Evolutionary conservation across 2,329 filamentous ascomycete species (phyloP).

Genomic region (Colletotrichum destructivum): DNA sequence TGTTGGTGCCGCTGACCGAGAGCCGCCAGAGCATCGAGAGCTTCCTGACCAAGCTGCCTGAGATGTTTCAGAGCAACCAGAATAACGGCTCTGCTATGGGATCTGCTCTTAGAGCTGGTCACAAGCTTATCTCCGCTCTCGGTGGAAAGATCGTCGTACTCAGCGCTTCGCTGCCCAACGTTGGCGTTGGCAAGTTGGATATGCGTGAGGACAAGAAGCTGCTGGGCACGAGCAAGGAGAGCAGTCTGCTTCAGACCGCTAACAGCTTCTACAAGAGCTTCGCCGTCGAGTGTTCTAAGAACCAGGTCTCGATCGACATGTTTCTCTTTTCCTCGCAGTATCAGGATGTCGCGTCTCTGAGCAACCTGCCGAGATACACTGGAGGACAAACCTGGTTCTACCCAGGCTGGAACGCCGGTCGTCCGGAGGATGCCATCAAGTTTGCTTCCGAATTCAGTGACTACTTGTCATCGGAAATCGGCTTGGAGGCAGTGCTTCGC

Average conservation of each 20-base stretch:
- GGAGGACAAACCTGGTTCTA: conserved; percentile 99
- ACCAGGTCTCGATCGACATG: conserved; percentile 98
- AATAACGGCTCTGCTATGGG: conserved; percentile 95
- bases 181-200: conserved; percentile 90
- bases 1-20: conserved; percentile 90
- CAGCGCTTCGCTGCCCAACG: conserved; percentile 89
- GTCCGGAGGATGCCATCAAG: conserved; percentile 96
- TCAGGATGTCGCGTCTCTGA: conserved; percentile 96
- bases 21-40: conserved; percentile 91
- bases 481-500: conserved; percentile 93
- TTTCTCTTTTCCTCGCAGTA: conserved; percentile 97
- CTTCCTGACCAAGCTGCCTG: conserved; percentile 90
- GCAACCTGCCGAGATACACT: conserved; percentile 95
- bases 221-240: conserved; percentile 94
- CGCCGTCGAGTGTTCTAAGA: conserved; percentile 98
- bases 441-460: conserved; percentile 98
- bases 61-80: conserved; percentile 97
- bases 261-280: conserved; percentile 99
- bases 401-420: conserved; percentile 95
- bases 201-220: conserved; percentile 98
- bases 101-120: conserved; percentile 90
- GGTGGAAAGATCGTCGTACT: conserved; percentile 96
- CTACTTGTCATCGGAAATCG: conserved; percentile 96
- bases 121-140: conserved; percentile 94
- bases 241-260: conserved; percentile 86